phyloP scores from a whole-genome alignment of 352 stramenopile species.

The Pythium aphanidermatum region DNA sequence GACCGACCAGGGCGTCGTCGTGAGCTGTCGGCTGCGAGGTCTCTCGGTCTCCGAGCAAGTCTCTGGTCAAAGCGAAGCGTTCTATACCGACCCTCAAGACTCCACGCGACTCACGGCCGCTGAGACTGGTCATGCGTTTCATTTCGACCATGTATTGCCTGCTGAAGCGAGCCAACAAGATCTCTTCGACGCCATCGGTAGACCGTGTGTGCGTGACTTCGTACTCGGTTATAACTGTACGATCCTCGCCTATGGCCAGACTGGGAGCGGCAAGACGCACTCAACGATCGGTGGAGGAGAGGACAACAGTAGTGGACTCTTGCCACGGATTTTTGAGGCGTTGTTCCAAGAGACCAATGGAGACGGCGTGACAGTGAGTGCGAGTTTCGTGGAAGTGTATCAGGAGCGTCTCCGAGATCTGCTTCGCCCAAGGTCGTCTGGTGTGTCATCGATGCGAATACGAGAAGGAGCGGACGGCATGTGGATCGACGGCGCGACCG shows the following conservation, averaged over 20 bases:
- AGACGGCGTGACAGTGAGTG: constrained; percentile 31
- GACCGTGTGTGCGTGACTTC: constrained; percentile 43
- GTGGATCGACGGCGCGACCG: constrained; percentile 44
- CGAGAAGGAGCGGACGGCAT: constrained; percentile 35
- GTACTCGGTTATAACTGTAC: constrained; percentile 66
- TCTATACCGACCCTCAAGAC: neutral
- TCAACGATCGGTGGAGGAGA: constrained; percentile 29
- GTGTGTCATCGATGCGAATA: constrained; percentile 20
- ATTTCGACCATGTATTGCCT: constrained; percentile 50
- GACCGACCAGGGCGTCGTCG: constrained; percentile 36
- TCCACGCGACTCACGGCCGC: constrained; percentile 11
- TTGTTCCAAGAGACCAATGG: constrained; percentile 19
- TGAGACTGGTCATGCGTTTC: constrained; percentile 4
- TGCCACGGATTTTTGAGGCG: constrained; percentile 32
- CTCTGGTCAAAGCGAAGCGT: constrained; percentile 1
- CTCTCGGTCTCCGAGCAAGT: constrained; percentile 2
- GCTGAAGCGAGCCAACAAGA: constrained; percentile 26
- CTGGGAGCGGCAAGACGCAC: constrained; percentile 63
- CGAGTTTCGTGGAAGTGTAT: constrained; percentile 68
- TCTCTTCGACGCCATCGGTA: constrained; percentile 39
- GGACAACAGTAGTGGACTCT: constrained; percentile 22
- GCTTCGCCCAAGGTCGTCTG: constrained; percentile 19
- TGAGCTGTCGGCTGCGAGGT: constrained; percentile 56
- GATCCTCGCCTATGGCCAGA: constrained; percentile 68
- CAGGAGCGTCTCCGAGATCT: constrained; percentile 61